Evolutionary conservation across 2,329 filamentous ascomycete species (phyloP).

Genomic region (Diplocarpon rosae): DNA sequence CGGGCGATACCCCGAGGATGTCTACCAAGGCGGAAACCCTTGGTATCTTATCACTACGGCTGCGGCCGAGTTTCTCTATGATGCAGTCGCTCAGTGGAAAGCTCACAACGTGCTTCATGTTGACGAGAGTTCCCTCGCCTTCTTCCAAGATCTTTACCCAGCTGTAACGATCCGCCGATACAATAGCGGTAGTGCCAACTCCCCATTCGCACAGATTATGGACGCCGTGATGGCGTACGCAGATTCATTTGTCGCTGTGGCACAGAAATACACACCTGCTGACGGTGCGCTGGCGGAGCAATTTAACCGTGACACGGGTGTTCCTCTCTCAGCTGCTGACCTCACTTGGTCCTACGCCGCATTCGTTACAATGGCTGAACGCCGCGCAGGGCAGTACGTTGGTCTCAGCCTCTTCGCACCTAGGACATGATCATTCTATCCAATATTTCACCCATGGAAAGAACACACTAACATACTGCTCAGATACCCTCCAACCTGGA

Average conservation of each 20-base stretch:
- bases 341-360: conserved; percentile 67
- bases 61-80: conserved; percentile 71
- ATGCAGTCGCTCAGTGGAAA: conserved; percentile 63
- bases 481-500: conserved; percentile 42
- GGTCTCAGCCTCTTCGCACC: too few species aligned
- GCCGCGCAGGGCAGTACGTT: conserved; percentile 36
- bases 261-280: conserved; percentile 38
- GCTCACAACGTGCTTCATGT: conserved; percentile 49
- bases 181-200: conserved; percentile 43
- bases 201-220: conserved; percentile 38
- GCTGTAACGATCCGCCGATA: conserved; percentile 53
- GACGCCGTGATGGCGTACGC: conserved; percentile 51
- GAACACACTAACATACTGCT: too few species aligned
- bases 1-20: conserved; percentile 59
- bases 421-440: too few species aligned
- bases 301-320: conserved; percentile 42
- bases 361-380: conserved; percentile 49
- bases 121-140: conserved; percentile 51
- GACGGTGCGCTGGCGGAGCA: conserved; percentile 58
- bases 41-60: conserved; percentile 70
- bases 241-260: conserved; percentile 41
- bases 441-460: too few species aligned
- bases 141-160: conserved; percentile 58
- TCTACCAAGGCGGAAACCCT: conserved; percentile 67
- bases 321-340: conserved; percentile 50